phyloP scores from a whole-genome alignment of 495 filamentous ascomycete genomes.

The Pseudevernia furfuracea region DNA sequence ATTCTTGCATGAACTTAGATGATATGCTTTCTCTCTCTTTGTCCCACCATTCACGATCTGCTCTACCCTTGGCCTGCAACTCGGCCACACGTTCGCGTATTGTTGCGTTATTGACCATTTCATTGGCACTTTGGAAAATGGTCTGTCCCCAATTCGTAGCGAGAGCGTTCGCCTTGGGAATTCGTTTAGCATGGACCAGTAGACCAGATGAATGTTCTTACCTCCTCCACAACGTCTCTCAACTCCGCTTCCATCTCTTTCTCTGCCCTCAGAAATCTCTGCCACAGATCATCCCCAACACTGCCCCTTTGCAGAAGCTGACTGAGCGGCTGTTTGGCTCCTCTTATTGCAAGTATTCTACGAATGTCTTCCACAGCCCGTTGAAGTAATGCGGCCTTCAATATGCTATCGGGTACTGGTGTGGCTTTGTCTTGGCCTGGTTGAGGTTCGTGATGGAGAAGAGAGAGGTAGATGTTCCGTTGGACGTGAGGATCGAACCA shows the following conservation, averaged over 20 bases:
- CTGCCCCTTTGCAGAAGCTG: constrained; percentile 78
- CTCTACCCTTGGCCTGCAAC: constrained; percentile 56
- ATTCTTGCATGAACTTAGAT: constrained; percentile 76
- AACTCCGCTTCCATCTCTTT: constrained; percentile 97
- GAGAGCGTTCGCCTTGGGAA: constrained; percentile 72
- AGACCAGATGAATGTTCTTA: constrained; percentile 31
- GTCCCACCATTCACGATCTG: constrained; percentile 85
- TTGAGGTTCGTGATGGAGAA: constrained; percentile 76
- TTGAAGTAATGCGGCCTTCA: constrained; percentile 84
- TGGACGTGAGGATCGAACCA: constrained; percentile 89
- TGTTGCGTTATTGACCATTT: constrained; percentile 63
- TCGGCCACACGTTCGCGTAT: constrained; percentile 54
- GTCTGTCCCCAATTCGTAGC: constrained; percentile 78
- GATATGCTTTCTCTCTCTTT: constrained; percentile 69
- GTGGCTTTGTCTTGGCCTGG: constrained; percentile 57
- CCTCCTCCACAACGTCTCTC: constrained; percentile 87
- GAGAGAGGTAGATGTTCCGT: constrained; percentile 87
- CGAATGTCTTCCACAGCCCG: constrained; percentile 87
- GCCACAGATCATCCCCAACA: constrained; percentile 94
- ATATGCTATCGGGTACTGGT: constrained; percentile 72
- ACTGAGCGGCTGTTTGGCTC: constrained; percentile 75
- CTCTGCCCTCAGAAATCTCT: constrained; percentile 82
- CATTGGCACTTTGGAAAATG: constrained; percentile 91
- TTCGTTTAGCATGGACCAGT: constrained; percentile 8
- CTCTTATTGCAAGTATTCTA: constrained; percentile 76